Conservation (phyloP, 2,329 filamentous ascomycete species). For the Grosmannia clavigera region DNA sequence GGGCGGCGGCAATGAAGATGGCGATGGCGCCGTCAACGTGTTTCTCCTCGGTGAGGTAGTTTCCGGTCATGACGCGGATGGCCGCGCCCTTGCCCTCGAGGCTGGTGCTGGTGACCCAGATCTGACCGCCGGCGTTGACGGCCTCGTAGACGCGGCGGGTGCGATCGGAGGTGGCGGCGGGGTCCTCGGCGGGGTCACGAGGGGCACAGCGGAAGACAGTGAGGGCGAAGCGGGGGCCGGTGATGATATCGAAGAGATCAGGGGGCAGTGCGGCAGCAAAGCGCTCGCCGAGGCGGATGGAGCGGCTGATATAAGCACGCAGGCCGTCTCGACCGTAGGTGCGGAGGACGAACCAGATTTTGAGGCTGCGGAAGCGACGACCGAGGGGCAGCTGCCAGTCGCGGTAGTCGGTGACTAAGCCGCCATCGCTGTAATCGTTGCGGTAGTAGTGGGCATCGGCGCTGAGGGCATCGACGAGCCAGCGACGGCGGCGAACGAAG, state of each 20-base stretch:
- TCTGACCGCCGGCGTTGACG: slow-evolving; percentile 61
- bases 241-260: slow-evolving; percentile 58
- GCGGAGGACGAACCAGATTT: slow-evolving; percentile 90
- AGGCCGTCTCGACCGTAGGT: slow-evolving; percentile 64
- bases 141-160: slow-evolving; percentile 66
- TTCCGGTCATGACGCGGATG: slow-evolving; percentile 70
- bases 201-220: slow-evolving; percentile 57
- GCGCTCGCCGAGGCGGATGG: slow-evolving; percentile 54
- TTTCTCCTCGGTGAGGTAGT: slow-evolving; percentile 55
- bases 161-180: slow-evolving; percentile 31
- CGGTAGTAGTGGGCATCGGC: slow-evolving; percentile 54
- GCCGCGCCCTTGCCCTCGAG: slow-evolving; percentile 56
- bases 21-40: slow-evolving; percentile 65
- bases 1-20: slow-evolving; percentile 52
- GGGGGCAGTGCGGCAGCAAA: slow-evolving; percentile 49
- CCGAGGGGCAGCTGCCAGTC: slow-evolving; percentile 97
- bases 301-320: slow-evolving; percentile 57
- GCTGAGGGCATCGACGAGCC: slow-evolving; percentile 69
- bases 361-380: slow-evolving; percentile 73
- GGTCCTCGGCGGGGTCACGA: slow-evolving; percentile 17
- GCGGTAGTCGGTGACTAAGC: slow-evolving; percentile 84
- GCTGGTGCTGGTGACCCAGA: slow-evolving; percentile 71
- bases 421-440: slow-evolving; percentile 68
- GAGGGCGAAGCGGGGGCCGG: slow-evolving; percentile 64
- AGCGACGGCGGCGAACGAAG: slow-evolving; percentile 61